Evolutionary conservation across 164 flowering plant genomes (phyloP).

Genomic region (Magnolia sinica): DNA sequence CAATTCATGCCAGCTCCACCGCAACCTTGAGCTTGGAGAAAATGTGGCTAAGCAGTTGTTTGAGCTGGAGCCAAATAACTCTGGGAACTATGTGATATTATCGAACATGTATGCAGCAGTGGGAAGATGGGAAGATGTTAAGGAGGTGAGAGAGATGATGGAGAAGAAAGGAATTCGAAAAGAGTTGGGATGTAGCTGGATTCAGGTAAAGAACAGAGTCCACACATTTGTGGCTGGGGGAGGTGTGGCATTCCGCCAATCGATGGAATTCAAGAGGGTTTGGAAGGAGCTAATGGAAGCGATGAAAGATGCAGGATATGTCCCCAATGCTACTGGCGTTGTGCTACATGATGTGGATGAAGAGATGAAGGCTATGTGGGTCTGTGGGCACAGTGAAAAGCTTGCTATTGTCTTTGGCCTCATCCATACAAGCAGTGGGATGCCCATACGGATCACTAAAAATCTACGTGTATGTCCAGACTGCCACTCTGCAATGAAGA

Average conservation of each 20-base stretch:
- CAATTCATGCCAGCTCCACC: constrained; percentile 50
- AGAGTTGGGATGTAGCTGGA: constrained; percentile 20
- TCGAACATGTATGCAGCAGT: constrained; percentile 17
- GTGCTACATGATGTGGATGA: constrained; percentile 16
- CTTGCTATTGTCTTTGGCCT: constrained; percentile 18
- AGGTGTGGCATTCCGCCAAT: constrained; percentile 47
- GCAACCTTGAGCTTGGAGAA: constrained; percentile 40
- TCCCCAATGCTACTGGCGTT: constrained; percentile 9
- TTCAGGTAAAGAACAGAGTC: constrained; percentile 24
- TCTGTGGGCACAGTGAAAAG: constrained; percentile 24
- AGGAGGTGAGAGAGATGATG: constrained; percentile 17
- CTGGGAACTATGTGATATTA: constrained; percentile 15
- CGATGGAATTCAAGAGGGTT: constrained; percentile 18
- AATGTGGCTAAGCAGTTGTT: constrained; percentile 43
- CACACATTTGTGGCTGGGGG: constrained; percentile 66
- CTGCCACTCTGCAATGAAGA: constrained; percentile 21
- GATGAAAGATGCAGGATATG: constrained; percentile 15
- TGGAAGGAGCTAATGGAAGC: constrained; percentile 18
- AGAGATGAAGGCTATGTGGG: constrained; percentile 14
- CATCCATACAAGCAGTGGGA: constrained; percentile 4
- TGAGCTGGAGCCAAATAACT: constrained; percentile 8
- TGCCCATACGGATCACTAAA: constrained; percentile 19
- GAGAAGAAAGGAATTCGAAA: constrained; percentile 5
- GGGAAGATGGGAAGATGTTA: constrained; percentile 16
- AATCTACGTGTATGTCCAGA: constrained; percentile 21